Conservation (phyloP, 768 basidiomycete species). For the Phlebiopsis gigantea region DNA sequence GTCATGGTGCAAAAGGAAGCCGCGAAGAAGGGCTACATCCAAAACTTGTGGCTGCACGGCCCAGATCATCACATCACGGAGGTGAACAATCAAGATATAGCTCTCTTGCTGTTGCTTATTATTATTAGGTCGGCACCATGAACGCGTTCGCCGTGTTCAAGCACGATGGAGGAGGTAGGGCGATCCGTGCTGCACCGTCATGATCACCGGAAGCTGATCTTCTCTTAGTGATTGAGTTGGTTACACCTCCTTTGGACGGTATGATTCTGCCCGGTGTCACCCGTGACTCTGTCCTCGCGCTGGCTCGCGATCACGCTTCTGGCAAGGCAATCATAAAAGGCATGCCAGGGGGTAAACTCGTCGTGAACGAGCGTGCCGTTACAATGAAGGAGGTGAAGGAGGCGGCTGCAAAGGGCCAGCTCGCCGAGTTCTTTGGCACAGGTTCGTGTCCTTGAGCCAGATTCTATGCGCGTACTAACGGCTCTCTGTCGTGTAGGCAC, state of each 20-base stretch:
- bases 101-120: not conserved
- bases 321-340: slow-evolving; percentile 40
- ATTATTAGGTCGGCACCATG: slow-evolving; percentile 82
- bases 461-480: slow-evolving; percentile 4
- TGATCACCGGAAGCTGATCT: not conserved
- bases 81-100: slow-evolving; percentile 24
- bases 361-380: slow-evolving; percentile 63
- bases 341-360: slow-evolving; percentile 46
- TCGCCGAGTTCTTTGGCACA: slow-evolving; percentile 47
- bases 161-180: slow-evolving; percentile 57
- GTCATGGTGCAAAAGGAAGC: slow-evolving; percentile 82
- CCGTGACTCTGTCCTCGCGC: slow-evolving; percentile 46
- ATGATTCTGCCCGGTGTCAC: slow-evolving; percentile 69
- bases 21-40: slow-evolving; percentile 70
- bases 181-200: not conserved
- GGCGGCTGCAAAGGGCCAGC: slow-evolving; percentile 34
- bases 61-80: slow-evolving; percentile 47
- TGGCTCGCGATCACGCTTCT: slow-evolving; percentile 52
- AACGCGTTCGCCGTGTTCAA: slow-evolving; percentile 84
- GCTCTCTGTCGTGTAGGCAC: slow-evolving; percentile 29
- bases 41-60: slow-evolving; percentile 89
- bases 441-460: slow-evolving; percentile 20
- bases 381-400: slow-evolving; percentile 72
- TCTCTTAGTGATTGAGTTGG: slow-evolving; percentile 44
- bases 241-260: slow-evolving; percentile 62